A percentile compares a stretch with the other conserved stretches of the same genome.
phyloP scores from a whole-genome alignment of 148 eudicot species.

The Arctostaphylos glauca region DNA sequence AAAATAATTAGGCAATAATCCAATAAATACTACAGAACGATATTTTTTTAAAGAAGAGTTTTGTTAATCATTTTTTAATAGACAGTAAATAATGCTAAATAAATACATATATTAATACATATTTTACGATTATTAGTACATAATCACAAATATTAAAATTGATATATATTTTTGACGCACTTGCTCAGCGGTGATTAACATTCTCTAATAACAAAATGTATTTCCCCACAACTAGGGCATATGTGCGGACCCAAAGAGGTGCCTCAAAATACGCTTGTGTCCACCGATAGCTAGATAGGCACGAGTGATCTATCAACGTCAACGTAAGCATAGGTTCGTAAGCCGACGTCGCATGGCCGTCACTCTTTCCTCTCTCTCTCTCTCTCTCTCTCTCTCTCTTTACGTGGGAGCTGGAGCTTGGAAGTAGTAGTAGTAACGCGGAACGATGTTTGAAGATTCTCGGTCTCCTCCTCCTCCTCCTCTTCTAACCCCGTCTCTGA shows the following conservation, averaged over 20 bases:
- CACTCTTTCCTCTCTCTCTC: not conserved
- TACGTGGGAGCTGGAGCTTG: not conserved
- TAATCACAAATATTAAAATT: no score
- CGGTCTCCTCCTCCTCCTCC: slow-evolving; percentile 6
- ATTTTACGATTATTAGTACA: no score
- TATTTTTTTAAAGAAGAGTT: no score
- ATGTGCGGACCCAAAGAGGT: not conserved
- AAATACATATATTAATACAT: no score
- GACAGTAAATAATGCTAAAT: no score
- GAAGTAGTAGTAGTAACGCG: slow-evolving; percentile 14
- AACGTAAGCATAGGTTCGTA: not conserved
- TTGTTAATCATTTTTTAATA: no score
- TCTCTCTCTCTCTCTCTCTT: slow-evolving; percentile 12
- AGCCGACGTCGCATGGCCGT: not conserved
- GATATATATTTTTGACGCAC: no score
- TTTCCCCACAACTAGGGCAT: not conserved
- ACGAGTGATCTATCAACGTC: slow-evolving; percentile 11
- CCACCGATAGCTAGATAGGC: not conserved
- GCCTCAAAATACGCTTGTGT: not conserved
- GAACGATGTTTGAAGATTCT: slow-evolving; percentile 21
- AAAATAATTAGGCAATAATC: no score
- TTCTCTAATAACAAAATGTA: no score
- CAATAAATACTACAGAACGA: no score
- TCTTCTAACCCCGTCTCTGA: not conserved
- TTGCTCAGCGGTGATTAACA: no score